Base-by-base conservation (phyloP, 208 protist genomes). In the Angomonas ambiguus region DNA sequence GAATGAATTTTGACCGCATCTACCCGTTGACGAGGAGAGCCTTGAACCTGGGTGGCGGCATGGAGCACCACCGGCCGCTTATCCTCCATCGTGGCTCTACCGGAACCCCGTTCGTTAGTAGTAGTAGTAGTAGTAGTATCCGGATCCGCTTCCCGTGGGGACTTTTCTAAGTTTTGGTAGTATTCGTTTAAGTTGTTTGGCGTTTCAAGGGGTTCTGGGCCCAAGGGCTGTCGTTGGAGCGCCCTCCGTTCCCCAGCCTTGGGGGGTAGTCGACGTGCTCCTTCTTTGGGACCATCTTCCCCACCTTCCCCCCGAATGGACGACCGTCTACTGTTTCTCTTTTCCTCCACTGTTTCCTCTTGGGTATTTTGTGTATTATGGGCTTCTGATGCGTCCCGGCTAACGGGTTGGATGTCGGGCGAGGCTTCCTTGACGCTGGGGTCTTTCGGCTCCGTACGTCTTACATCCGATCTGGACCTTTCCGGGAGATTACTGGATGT, bases 21-120 rank as follows among this genome's bases (percentile, higher is more conserved):
- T 1, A 84, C 72, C 10, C 82, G 82, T 51, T 76, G 71, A 28
- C 82, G 82, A 10, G 75, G 79, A n/a, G 41, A 61, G 33, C 49
- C 51, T 18, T 48, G 56, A 16, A 73, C 51, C 74, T 84, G 75
- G 49, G 53, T 42, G 0, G 75, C 69, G 20, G 65, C 63, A 51
- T 77, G 67, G 35, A 82, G 55, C 0, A 82, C 67, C 13, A 82
- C 69, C 33, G 72, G 74, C 30, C 58, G 72, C 72, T 41, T 65
- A 35, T 69, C 55, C 41, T 53, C 10, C 25, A 62, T 35, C n/a
- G 53, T n/a, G 2, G 25, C 22, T 27, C 27, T 48, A 35, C n/a
- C 30, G n/a, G 10, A 2, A 13, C 24, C 20, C 35, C 24, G 28
- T 8, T 42, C 35, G 22, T 31, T 42, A 25, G 33, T 35, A 41